These are phyloP conservation scores for Fusarium sp. DNA, from an alignment of 2,329 filamentous ascomycete genomes.

Conservation along the genomic window DNA sequence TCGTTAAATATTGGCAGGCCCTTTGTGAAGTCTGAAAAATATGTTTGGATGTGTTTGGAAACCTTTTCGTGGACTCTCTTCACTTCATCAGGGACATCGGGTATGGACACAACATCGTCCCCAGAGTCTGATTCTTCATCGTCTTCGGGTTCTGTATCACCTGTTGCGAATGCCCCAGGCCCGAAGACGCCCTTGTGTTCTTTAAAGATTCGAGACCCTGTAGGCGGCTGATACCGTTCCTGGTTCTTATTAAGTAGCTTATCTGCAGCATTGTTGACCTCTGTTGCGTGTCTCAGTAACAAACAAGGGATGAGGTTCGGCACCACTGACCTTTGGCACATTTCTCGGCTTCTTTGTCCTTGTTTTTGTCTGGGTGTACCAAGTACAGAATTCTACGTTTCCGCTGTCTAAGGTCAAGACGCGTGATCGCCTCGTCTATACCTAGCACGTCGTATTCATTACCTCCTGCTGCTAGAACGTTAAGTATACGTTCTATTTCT, in stretches of 20 bases:
- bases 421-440: not conserved
- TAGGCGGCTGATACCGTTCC: not conserved
- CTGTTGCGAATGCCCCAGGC: not conserved
- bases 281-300: not conserved
- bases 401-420: not conserved
- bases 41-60: not conserved
- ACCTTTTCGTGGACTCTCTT: not conserved
- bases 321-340: not conserved
- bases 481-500: constrained; percentile 6
- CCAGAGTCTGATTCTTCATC: not conserved
- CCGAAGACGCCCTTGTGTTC: not conserved
- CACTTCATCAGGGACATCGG: not conserved
- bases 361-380: not conserved
- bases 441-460: not conserved
- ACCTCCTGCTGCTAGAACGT: not conserved
- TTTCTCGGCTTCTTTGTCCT: not conserved
- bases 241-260: not conserved
- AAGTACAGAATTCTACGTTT: not conserved
- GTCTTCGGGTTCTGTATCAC: not conserved
- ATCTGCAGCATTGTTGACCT: not conserved
- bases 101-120: not conserved
- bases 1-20: not conserved
- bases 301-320: not conserved
- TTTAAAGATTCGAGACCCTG: not conserved
- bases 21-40: not conserved